phyloP scores from a whole-genome alignment of 2,329 filamentous ascomycete species.

The Aspergillus texensis region DNA sequence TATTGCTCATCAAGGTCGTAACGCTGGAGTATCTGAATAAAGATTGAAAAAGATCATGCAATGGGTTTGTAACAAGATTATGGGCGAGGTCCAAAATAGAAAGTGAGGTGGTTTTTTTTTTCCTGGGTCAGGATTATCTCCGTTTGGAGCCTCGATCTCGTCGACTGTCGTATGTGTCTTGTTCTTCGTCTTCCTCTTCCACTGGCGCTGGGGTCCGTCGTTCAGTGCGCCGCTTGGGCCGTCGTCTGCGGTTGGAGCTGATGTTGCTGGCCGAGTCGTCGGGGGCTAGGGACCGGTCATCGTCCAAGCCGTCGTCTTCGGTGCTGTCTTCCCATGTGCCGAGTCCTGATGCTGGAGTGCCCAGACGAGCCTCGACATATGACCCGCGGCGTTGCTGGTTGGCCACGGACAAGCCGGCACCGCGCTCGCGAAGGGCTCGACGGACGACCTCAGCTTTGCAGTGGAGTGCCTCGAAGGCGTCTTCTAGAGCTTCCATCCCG shows the following conservation, averaged over 20 bases:
- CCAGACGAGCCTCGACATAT: conserved; percentile 44
- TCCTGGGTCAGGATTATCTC: not conserved
- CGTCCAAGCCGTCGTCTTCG: conserved; percentile 50
- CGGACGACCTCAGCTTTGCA: conserved; percentile 80
- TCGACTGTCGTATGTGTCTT: conserved; percentile 29
- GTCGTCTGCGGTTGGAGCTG: conserved; percentile 47
- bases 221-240: conserved; percentile 51
- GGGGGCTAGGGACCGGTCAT: conserved; percentile 48
- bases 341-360: conserved; percentile 43
- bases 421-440: conserved; percentile 75
- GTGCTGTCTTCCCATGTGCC: conserved; percentile 44
- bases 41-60: not conserved
- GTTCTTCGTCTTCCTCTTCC: conserved; percentile 51
- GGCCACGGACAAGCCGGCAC: conserved; percentile 68
- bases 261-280: conserved; percentile 56
- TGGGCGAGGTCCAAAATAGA: not conserved
- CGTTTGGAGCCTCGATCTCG: conserved; percentile 14
- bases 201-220: conserved; percentile 52
- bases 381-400: conserved; percentile 48
- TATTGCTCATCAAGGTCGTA: conserved; percentile 10
- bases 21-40: conserved; percentile 4
- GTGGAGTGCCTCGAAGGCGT: conserved; percentile 92
- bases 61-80: not conserved
- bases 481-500: conserved; percentile 92
- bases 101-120: not conserved